Percentiles rank a stretch among this genome's conserved stretches.
phyloP scores from a whole-genome alignment of 1,284 basidiomycete genomes.

The Butyriboletus regius region DNA sequence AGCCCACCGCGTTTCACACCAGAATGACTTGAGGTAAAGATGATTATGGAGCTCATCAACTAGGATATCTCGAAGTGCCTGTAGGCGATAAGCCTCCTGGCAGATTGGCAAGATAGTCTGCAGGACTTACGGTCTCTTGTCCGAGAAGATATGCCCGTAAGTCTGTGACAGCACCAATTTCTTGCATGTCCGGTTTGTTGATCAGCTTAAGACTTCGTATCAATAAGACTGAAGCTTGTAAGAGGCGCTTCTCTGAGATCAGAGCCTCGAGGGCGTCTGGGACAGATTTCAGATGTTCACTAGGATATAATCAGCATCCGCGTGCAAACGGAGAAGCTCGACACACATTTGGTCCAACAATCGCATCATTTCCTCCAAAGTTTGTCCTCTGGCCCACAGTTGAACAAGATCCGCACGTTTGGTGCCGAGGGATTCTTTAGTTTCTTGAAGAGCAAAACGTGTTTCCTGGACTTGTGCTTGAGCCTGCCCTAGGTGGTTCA shows the following conservation, averaged over 20 bases:
- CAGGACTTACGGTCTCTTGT: conserved; percentile 75
- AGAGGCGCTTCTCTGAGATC: conserved; percentile 90
- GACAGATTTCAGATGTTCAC: conserved; percentile 83
- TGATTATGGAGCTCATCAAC: conserved; percentile 95
- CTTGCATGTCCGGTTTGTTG: conserved; percentile 85
- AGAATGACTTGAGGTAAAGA: conserved; percentile 94
- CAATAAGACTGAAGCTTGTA: conserved; percentile 84
- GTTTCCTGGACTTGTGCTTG: conserved; percentile 69
- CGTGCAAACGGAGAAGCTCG: background rate
- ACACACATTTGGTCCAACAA: conserved; percentile 85
- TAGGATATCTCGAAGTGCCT: conserved; percentile 87
- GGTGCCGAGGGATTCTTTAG: conserved; percentile 69
- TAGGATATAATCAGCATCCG: conserved; percentile 31
- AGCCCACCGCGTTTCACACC: conserved; percentile 89
- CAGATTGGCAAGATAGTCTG: background rate
- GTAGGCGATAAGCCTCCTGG: conserved; percentile 15
- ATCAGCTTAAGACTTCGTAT: conserved; percentile 85
- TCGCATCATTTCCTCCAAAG: conserved; percentile 82
- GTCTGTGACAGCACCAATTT: conserved; percentile 89
- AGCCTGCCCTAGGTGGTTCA: conserved; percentile 62
- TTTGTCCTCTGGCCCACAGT: conserved; percentile 75
- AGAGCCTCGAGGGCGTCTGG: conserved; percentile 88
- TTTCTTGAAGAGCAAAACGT: conserved; percentile 67
- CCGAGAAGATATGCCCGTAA: conserved; percentile 76
- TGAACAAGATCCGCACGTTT: conserved; percentile 81